These are phyloP conservation scores for Omphalea diandra DNA, from an alignment of 441 rosid species.

Conservation along the genomic window DNA sequence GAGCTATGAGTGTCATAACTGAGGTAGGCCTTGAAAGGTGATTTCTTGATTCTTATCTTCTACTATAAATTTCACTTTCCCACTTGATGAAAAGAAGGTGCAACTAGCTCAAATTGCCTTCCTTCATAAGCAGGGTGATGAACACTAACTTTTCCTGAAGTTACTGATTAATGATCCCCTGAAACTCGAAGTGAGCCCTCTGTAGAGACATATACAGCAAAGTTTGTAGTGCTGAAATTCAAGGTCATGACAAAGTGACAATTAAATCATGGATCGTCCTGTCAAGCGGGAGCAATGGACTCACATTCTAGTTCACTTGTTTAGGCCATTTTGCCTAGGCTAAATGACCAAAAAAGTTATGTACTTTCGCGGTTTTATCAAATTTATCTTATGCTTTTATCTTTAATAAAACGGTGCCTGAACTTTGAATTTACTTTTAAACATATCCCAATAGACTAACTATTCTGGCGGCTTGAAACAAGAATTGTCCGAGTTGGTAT, in stretches of 20 bases:
- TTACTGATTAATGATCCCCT: not conserved
- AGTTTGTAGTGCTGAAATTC: not conserved
- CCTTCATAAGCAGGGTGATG: not conserved
- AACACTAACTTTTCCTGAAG: not conserved
- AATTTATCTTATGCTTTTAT: too few relatives aligned
- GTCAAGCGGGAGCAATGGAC: not conserved
- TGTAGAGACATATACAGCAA: not conserved
- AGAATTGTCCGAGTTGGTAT: too few relatives aligned
- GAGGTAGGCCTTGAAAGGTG: slow-evolving; percentile 18
- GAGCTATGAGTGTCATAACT: slow-evolving; percentile 15
- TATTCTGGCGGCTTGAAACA: too few relatives aligned
- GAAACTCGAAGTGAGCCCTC: not conserved
- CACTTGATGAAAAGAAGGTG: not conserved
- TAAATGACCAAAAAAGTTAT: too few relatives aligned
- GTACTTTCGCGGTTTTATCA: too few relatives aligned
- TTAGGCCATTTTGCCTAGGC: not conserved
- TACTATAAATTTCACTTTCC: not conserved
- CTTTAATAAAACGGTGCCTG: too few relatives aligned
- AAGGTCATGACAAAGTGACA: not conserved
- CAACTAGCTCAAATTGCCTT: not conserved
- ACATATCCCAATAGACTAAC: too few relatives aligned
- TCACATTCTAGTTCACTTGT: not conserved
- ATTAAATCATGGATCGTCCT: not conserved
- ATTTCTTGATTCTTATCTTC: not conserved
- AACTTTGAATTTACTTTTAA: too few relatives aligned